Base-by-base conservation (phyloP, 140 eudicot species). In the Ambrosia hybrid region DNA sequence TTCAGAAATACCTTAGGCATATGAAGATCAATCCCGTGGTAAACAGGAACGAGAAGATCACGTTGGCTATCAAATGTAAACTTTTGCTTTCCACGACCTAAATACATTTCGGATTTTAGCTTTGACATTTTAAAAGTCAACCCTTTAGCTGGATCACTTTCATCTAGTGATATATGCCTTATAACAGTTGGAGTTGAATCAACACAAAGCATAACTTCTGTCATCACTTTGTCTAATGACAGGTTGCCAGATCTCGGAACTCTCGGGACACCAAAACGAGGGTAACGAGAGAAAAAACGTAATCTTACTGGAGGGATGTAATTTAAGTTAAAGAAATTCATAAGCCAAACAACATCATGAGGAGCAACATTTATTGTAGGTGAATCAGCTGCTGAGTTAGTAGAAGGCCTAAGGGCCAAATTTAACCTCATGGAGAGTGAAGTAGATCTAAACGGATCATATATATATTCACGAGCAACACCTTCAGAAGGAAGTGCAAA, bases 211-310 rank as follows among this genome's bases (percentile, higher is more conserved):
- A 92, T 92, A 73, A 87, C 81, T 63, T 92, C 98, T 12, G 98
- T 92, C 86, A 92, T 87, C 61, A 92, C 96, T 78, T 78, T 89
- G 74, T 92, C 98, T 49, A 92, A 16, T 33, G 98, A 82, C 78
- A 92, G 75, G 83, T 92, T 92, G 56, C 98, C 98, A 3, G 98
- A 92, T 79, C 98, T 92, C 6, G 98, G 82, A 74, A 87, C 55
- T 83, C 96, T 87, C 10, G 96, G 96, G 71, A 89, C 83, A 67
- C 98, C 98, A 82, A 72, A 92, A 67, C 98, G 98, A 52, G 98
- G 98, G 90, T 92, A 92, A 75, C 98, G 88, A 76, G 98, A 92
- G 78, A 92, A 92, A 39, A 80, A 65, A 15, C 98, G 96, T 77
- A 92, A 59, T 75, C 84, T 92, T 55, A 89, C 78, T 21, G 26